Evolutionary conservation across 805 yeast species (phyloP).

Genomic region (Metschnikowia rubicola): DNA sequence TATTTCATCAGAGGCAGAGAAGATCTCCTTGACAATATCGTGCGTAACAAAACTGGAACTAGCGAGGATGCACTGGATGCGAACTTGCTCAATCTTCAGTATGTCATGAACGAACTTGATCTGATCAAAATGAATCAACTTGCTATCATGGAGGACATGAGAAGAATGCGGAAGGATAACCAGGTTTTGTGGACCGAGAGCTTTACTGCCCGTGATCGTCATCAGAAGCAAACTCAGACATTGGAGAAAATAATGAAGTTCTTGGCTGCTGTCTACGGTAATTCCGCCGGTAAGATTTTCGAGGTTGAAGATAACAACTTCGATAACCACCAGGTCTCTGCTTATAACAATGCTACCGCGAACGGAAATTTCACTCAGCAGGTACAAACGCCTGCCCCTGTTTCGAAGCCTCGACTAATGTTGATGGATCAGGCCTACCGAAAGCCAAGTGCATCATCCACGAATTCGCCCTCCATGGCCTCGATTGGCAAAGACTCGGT

Average conservation of each 20-base stretch:
- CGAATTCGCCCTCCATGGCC: conserved; percentile 11
- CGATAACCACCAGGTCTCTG: conserved; percentile 22
- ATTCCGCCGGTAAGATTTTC: conserved; percentile 48
- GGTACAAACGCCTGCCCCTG: conserved; percentile 2
- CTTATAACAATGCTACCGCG: conserved; percentile 13
- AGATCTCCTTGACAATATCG: conserved; percentile 80
- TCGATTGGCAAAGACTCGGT: conserved; percentile 14
- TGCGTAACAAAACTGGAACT: conserved; percentile 57
- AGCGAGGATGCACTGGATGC: conserved; percentile 22
- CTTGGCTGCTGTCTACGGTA: conserved; percentile 76
- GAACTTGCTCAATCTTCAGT: conserved; percentile 42
- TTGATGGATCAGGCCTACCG: conserved; percentile 37
- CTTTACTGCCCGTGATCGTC: conserved; percentile 75
- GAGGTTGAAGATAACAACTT: conserved; percentile 28
- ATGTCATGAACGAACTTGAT: conserved; percentile 69
- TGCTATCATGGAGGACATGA: conserved; percentile 78
- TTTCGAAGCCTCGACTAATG: conserved; percentile 36
- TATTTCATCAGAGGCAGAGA: conserved; percentile 74
- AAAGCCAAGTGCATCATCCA: conserved; percentile 1
- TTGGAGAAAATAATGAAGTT: conserved; percentile 84
- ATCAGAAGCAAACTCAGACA: conserved; percentile 81
- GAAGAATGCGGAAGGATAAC: conserved; percentile 82
- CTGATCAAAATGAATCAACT: conserved; percentile 72
- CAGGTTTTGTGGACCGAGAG: conserved; percentile 90
- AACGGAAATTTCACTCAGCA: conserved; percentile 2